Conservation (phyloP, 2,329 filamentous ascomycete genomes). For the Colletotrichum incanum region DNA sequence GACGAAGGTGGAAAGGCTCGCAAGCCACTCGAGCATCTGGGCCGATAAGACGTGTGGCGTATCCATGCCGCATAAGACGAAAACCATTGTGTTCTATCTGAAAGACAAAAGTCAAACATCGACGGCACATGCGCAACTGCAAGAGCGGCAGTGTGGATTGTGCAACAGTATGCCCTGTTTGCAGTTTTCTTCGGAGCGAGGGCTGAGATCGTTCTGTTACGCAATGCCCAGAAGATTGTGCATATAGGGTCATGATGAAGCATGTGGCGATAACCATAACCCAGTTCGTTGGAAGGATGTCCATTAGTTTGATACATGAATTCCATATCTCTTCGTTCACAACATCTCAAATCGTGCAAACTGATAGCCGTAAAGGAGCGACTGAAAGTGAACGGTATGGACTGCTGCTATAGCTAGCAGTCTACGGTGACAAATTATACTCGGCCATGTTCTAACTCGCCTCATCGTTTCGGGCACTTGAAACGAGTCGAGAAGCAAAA, state of each 20-base stretch:
- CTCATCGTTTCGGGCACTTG: too few species aligned
- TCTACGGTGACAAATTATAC: background rate
- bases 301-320: too few species aligned
- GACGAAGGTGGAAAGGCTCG: conserved; percentile 6
- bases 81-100: background rate
- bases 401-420: background rate
- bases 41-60: background rate
- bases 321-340: too few species aligned
- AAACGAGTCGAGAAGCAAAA: too few species aligned
- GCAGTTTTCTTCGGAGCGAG: too few species aligned
- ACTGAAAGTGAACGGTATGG: background rate
- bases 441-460: background rate
- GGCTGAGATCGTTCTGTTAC: too few species aligned
- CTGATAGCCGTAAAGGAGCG: background rate
- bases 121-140: background rate
- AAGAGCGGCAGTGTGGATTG: background rate
- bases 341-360: too few species aligned
- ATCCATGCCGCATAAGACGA: background rate
- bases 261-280: too few species aligned
- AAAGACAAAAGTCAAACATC: background rate
- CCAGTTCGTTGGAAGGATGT: too few species aligned
- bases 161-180: background rate
- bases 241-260: too few species aligned
- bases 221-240: too few species aligned
- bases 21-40: background rate